phyloP scores from a whole-genome alignment of 768 basidiomycete genomes.

The Suillus tomentosus region DNA sequence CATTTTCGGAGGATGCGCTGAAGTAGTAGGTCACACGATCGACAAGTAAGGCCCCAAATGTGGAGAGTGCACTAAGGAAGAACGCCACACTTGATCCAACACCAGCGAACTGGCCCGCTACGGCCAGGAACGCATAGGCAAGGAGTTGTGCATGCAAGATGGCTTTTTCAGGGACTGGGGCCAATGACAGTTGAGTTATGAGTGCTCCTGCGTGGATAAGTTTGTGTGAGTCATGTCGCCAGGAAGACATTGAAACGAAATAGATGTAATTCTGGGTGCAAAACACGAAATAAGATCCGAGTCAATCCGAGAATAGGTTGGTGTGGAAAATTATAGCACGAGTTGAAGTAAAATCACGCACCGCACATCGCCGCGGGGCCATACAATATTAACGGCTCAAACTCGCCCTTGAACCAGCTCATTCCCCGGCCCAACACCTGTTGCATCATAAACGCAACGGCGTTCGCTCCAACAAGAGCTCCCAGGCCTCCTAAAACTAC shows the following conservation, averaged over 20 bases:
- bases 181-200: conserved; percentile 58
- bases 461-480: conserved; percentile 64
- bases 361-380: conserved; percentile 75
- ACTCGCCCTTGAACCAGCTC: conserved; percentile 85
- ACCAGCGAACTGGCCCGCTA: conserved; percentile 60
- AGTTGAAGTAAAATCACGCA: conserved; percentile 32
- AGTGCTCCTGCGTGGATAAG: conserved; percentile 52
- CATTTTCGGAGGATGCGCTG: conserved; percentile 22
- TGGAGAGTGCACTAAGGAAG: conserved; percentile 59
- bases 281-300: not conserved
- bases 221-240: not conserved
- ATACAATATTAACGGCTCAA: conserved; percentile 66
- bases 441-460: conserved; percentile 70
- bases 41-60: conserved; percentile 57
- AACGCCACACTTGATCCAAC: conserved; percentile 80
- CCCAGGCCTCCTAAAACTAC: conserved; percentile 55
- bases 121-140: conserved; percentile 55
- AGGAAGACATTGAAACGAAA: not conserved
- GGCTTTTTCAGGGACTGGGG: conserved; percentile 20
- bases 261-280: not conserved
- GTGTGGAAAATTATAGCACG: too few species aligned
- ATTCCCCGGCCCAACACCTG: conserved; percentile 63
- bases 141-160: conserved; percentile 64
- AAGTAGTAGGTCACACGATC: conserved; percentile 43
- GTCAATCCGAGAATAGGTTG: not conserved